These are phyloP conservation scores for Boletus calvinii DNA, from an alignment of 1,284 basidiomycete genomes.

Conservation along the genomic window DNA sequence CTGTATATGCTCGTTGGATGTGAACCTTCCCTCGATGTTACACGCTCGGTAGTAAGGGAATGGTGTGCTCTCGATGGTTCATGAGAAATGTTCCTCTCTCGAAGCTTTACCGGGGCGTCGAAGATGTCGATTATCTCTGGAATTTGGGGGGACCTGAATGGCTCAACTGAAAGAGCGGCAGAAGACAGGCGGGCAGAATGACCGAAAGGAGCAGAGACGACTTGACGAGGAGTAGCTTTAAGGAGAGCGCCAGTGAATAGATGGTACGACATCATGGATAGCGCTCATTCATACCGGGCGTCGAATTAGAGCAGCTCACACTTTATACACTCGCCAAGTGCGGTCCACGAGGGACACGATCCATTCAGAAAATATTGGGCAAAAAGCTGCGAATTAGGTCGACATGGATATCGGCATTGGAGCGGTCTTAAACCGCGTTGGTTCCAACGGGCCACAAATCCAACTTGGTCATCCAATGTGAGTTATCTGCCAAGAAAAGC, in stretches of 20 bases:
- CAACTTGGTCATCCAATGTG: no score
- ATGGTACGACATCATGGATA: slow-evolving; percentile 19
- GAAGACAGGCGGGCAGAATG: slow-evolving; percentile 10
- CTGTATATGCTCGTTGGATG: slow-evolving; percentile 5
- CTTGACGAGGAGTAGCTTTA: slow-evolving; percentile 8
- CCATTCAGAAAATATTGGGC: neutral
- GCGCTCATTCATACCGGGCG: neutral
- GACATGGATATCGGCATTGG: slow-evolving; percentile 20
- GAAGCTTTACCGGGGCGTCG: slow-evolving; percentile 39
- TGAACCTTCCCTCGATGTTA: neutral
- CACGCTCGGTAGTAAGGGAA: neutral
- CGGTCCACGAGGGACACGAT: neutral
- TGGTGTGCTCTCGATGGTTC: neutral
- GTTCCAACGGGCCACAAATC: neutral
- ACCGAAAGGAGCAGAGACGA: slow-evolving; percentile 9
- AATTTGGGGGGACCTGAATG: slow-evolving; percentile 1
- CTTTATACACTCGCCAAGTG: slow-evolving; percentile 22
- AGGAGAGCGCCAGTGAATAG: slow-evolving; percentile 9
- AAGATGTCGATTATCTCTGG: slow-evolving; percentile 41
- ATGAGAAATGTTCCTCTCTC: slow-evolving; percentile 21
- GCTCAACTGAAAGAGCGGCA: slow-evolving; percentile 3
- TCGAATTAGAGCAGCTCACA: neutral
- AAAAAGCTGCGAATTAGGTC: neutral
- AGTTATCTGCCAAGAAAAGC: slow-evolving; percentile 11
- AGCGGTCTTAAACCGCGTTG: slow-evolving; percentile 20